Evolutionary conservation across 306 rosid species (phyloP).

Genomic region (Calophaca sinica): DNA sequence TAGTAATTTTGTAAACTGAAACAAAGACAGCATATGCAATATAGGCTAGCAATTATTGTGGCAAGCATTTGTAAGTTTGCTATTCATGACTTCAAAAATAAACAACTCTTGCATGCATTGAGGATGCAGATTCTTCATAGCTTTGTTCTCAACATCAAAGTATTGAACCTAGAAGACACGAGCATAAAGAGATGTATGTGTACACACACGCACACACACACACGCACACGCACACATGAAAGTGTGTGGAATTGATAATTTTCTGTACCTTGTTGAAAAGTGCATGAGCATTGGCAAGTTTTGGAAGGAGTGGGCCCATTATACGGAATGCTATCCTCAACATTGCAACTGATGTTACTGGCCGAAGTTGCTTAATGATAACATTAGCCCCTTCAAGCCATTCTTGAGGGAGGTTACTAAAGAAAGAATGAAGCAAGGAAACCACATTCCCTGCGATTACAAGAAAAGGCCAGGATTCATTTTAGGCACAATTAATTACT

Average conservation of each 20-base stretch:
- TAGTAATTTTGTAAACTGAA: neutral
- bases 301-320: constrained; percentile 96
- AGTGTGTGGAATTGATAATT: constrained; percentile 32
- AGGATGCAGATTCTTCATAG: constrained; percentile 15
- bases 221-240: constrained; percentile 11
- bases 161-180: constrained; percentile 27
- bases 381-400: constrained; percentile 89
- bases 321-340: constrained; percentile 95
- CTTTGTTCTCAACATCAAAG: constrained; percentile 17
- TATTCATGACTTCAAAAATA: neutral
- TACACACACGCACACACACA: neutral
- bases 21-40: constrained; percentile 10
- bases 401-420: constrained; percentile 95
- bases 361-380: constrained; percentile 85
- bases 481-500: constrained; percentile 39
- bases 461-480: constrained; percentile 40
- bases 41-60: constrained; percentile 26
- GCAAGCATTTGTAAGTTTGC: neutral
- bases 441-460: constrained; percentile 77
- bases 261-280: constrained; percentile 82
- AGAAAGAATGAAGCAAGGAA: constrained; percentile 94
- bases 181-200: neutral
- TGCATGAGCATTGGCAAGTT: constrained; percentile 88
- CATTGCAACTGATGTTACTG: constrained; percentile 92
- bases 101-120: neutral